Conservation (phyloP, 2,329 filamentous ascomycete species). For the Fusarium sp. region DNA sequence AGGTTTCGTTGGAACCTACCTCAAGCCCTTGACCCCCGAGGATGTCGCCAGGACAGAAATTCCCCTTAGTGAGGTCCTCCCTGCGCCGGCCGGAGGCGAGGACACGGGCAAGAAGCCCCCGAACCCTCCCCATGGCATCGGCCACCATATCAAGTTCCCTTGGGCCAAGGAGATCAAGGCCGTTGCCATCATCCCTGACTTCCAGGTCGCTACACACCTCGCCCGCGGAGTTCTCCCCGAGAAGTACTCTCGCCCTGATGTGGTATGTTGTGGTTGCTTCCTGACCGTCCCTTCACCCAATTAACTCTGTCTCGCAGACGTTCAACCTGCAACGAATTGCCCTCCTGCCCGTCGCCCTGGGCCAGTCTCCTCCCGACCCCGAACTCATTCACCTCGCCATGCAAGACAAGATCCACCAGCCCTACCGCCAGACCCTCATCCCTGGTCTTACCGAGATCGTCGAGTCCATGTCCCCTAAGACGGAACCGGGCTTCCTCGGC, state of each 20-base stretch:
- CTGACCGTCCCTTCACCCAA: neutral
- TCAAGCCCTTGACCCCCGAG: conserved; percentile 91
- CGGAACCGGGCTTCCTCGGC: conserved; percentile 89
- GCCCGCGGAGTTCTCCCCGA: conserved; percentile 89
- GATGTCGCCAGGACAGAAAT: conserved; percentile 94
- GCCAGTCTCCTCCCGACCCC: conserved; percentile 90
- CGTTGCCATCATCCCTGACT: conserved; percentile 95
- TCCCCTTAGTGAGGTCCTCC: conserved; percentile 92
- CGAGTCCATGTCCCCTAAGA: conserved; percentile 88
- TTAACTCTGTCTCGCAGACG: conserved; percentile 63
- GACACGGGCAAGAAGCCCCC: conserved; percentile 92
- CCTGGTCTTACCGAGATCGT: conserved; percentile 93
- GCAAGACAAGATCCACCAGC: conserved; percentile 99
- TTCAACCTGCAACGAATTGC: conserved; percentile 98
- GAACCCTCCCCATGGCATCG: conserved; percentile 91
- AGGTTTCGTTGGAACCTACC: conserved; percentile 96
- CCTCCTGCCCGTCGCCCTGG: conserved; percentile 89
- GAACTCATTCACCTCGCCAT: conserved; percentile 97
- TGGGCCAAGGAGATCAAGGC: conserved; percentile 98
- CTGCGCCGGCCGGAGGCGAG: conserved; percentile 88
- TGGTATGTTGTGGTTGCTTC: conserved; percentile 67
- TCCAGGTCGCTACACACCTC: conserved; percentile 94
- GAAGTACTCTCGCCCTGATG: conserved; percentile 84
- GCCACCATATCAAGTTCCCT: conserved; percentile 95
- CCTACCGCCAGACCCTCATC: conserved; percentile 92